These are phyloP conservation scores for Hyphodiscus hymeniophilus DNA, from an alignment of 495 filamentous ascomycete genomes.

Conservation along the genomic window DNA sequence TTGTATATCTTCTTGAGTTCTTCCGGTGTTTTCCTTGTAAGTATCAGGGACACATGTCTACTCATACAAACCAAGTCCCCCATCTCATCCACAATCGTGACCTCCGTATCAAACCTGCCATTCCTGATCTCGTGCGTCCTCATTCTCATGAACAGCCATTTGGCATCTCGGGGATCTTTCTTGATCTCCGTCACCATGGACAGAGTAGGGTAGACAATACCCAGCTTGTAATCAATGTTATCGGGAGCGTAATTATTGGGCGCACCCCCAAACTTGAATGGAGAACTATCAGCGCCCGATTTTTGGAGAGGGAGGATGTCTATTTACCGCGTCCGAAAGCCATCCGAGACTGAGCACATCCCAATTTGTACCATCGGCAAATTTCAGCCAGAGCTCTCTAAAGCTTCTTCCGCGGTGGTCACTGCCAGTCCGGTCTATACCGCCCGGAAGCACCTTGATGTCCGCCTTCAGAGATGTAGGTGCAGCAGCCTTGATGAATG, in stretches of 20 bases:
- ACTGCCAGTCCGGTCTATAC: background rate
- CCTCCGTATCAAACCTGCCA: conserved; percentile 7
- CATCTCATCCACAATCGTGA: conserved; percentile 5
- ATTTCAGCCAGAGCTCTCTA: background rate
- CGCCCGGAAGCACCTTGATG: background rate
- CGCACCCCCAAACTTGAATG: background rate
- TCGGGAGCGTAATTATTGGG: background rate
- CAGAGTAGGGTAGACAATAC: background rate
- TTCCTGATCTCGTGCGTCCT: background rate
- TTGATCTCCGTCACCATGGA: conserved; percentile 2
- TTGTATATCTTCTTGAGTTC: too few relatives aligned
- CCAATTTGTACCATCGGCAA: background rate
- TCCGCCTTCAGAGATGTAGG: background rate
- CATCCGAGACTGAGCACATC: background rate
- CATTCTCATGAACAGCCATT: conserved; percentile 1
- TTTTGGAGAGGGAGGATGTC: too few relatives aligned
- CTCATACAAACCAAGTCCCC: conserved; percentile 3
- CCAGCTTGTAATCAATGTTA: background rate
- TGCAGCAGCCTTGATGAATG: background rate
- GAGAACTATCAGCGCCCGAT: background rate
- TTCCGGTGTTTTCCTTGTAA: too few relatives aligned
- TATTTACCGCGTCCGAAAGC: background rate
- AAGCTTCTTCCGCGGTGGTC: background rate
- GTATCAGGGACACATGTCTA: background rate
- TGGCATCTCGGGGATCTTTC: background rate